Conservation (phyloP, 257 asterid genomes). For the Oldenlandia corymbosa region DNA sequence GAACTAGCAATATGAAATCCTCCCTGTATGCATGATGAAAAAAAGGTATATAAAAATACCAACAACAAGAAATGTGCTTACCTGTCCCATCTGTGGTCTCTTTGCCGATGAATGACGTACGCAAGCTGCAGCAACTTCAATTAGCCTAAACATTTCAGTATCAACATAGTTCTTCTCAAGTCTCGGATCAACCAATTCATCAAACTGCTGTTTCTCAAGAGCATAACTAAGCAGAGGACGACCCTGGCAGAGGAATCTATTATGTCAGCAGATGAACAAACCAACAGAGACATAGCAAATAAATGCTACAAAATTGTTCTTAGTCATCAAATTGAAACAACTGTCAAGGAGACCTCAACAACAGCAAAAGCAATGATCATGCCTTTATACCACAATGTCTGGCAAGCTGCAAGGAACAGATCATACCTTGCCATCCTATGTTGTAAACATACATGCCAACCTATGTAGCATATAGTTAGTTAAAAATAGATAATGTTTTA, state of each 20-base stretch:
- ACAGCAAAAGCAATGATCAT: too few relatives aligned
- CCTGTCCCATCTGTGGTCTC: constrained; percentile 97
- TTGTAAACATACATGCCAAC: too few relatives aligned
- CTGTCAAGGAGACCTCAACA: too few relatives aligned
- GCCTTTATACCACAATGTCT: too few relatives aligned
- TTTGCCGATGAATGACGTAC: constrained; percentile 81
- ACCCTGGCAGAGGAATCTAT: constrained; percentile 48
- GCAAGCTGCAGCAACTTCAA: constrained; percentile 94
- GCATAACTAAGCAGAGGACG: constrained; percentile 80
- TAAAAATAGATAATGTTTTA: too few relatives aligned
- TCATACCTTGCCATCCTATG: too few relatives aligned
- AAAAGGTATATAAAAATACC: not conserved
- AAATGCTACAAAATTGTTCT: not conserved
- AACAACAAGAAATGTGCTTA: constrained; percentile 15
- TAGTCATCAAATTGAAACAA: not conserved
- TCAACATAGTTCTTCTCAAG: constrained; percentile 51
- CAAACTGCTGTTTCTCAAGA: constrained; percentile 52
- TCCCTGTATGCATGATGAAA: not conserved
- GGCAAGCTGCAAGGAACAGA: too few relatives aligned
- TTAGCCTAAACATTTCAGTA: constrained; percentile 58
- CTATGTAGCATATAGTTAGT: too few relatives aligned
- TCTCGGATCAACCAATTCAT: constrained; percentile 64
- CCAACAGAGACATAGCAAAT: not conserved
- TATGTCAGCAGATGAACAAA: not conserved
- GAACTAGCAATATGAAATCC: not conserved